Base-by-base conservation (phyloP, 495 filamentous ascomycete genomes). In the Glonium stellatum region DNA sequence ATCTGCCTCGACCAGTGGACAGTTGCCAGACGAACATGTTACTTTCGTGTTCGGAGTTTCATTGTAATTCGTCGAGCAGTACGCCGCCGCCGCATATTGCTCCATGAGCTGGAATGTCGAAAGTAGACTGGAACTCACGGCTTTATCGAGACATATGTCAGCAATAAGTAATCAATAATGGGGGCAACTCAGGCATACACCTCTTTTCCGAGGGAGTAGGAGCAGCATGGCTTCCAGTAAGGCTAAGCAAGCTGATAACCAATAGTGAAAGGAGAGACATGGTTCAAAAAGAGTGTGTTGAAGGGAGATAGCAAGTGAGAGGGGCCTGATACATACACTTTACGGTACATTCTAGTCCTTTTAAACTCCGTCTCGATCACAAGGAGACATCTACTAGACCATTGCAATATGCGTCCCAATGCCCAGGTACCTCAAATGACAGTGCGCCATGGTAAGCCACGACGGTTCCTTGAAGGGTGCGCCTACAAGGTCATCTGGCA, bases 61-160 rank as follows among this genome's bases (percentile, higher is more conserved):
- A 36, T 79, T 75, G 53, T 64, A 46, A 55, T 84, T 76, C 56
- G 66, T 76, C 42, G 81, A 75, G 70, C 89, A 93, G 70, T 89
- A 90, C 10, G 83, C 73, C 0, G 88, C 85, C 0, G 77, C 84
- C 1, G 88, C 76, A 71, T 85, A 92, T 31, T 67, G 61, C n/a
- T 59, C 58, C 57, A 67, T 63, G 13, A 67, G 35, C 1, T 67
- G 44, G 36, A 67, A 61, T 4, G 57, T 55, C 12, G 46, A n/a
- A 18, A 67, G 41, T 3, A 67, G 48, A 39, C 51, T 41, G 25
- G 57, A n/a, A 41, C 50, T 36, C 31, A 63, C 42, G 10, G 25
- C 65, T 61, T n/a, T 19, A 6, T 27, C 2, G 27, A 27, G 25
- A 19, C n/a, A 15, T 21, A 27, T 11, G 19, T 51, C 5, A 31